A percentile compares a stretch with the other conserved stretches of the same genome.
These are phyloP conservation scores for Microdochium nivale DNA, from an alignment of 2,329 filamentous ascomycete genomes.

Conservation along the genomic window DNA sequence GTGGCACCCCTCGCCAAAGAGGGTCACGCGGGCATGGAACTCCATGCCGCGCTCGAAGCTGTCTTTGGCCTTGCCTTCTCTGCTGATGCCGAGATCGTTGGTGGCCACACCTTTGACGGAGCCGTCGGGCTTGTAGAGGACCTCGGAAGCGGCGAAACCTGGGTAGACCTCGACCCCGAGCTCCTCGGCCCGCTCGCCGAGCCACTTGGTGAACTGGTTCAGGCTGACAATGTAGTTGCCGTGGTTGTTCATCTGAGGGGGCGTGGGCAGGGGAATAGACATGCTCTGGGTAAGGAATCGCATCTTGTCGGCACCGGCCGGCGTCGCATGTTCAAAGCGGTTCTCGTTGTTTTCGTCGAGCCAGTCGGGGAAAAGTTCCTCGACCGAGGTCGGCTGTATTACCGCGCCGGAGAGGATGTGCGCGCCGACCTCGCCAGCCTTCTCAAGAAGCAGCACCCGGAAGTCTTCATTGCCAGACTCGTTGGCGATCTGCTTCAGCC, in stretches of 20 bases:
- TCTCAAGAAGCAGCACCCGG: constrained; percentile 84
- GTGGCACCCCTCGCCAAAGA: constrained; percentile 93
- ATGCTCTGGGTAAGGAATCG: constrained; percentile 79
- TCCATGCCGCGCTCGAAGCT: constrained; percentile 96
- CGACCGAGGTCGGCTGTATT: constrained; percentile 77
- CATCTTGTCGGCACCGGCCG: constrained; percentile 80
- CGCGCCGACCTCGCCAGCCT: constrained; percentile 88
- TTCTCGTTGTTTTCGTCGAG: constrained; percentile 78
- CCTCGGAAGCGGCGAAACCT: constrained; percentile 88
- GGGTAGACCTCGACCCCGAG: constrained; percentile 92
- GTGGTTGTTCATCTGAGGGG: constrained; percentile 96
- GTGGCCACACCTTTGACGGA: constrained; percentile 91
- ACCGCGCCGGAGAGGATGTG: constrained; percentile 96
- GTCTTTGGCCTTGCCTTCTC: constrained; percentile 78
- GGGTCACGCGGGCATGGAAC: constrained; percentile 84
- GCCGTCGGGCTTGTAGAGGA: constrained; percentile 79
- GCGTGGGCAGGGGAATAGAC: constrained; percentile 73
- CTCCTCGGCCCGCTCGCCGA: constrained; percentile 94
- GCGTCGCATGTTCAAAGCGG: constrained; percentile 80
- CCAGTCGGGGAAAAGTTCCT: constrained; percentile 93
- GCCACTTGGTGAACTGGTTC: constrained; percentile 92
- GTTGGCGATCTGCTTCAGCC: constrained; percentile 90
- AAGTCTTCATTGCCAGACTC: constrained; percentile 95
- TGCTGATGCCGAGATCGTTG: constrained; percentile 80
- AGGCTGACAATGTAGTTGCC: constrained; percentile 97